Evolutionary conservation across 441 rosid genomes (phyloP).

Genomic region (Adansonia grandidieri): DNA sequence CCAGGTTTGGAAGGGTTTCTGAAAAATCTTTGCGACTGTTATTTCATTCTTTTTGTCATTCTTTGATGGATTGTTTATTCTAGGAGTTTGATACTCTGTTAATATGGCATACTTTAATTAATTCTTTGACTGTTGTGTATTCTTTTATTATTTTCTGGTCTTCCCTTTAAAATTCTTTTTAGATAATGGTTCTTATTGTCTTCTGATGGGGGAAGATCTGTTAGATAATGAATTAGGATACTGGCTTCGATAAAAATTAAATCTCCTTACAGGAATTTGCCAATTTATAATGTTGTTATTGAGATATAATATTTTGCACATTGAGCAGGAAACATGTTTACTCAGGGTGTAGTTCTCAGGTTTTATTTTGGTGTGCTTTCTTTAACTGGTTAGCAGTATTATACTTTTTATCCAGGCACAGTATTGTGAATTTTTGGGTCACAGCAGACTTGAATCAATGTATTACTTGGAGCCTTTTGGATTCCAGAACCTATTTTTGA

Average conservation of each 20-base stretch:
- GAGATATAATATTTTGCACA: background rate
- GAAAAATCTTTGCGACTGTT: background rate
- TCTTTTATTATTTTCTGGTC: background rate
- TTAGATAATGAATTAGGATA: background rate
- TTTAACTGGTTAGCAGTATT: background rate
- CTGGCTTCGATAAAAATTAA: background rate
- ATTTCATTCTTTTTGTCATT: background rate
- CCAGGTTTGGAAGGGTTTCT: background rate
- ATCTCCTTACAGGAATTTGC: background rate
- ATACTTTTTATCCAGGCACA: background rate
- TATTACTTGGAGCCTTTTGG: background rate
- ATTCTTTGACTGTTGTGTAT: background rate
- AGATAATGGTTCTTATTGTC: background rate
- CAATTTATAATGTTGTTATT: background rate
- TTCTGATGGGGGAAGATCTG: background rate
- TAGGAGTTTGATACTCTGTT: conserved; percentile 6
- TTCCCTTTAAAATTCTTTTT: background rate
- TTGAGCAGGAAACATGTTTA: background rate
- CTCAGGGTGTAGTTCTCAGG: background rate
- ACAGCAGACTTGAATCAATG: background rate
- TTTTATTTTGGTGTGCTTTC: background rate
- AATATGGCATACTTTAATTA: background rate
- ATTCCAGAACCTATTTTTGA: background rate
- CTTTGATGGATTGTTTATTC: background rate
- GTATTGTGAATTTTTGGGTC: background rate